Base-by-base conservation (phyloP, 2,329 filamentous ascomycete species). In the Sphaerulina vaccinii region DNA sequence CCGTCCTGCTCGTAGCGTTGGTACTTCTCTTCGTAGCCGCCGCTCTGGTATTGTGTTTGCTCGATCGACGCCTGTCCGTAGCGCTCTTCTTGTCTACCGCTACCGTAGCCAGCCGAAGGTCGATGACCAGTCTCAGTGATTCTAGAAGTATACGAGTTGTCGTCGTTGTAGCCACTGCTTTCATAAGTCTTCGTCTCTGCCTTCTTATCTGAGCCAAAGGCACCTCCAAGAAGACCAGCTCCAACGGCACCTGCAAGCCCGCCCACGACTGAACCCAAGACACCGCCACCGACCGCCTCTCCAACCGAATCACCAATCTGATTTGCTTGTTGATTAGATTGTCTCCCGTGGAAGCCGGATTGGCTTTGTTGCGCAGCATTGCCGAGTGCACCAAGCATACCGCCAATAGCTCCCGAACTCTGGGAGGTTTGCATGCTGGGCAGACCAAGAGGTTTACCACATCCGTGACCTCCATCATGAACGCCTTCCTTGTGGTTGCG, bases 401-500 rank as follows among this genome's bases (percentile, higher is more conserved):
- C 71, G 5, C 71, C 69, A 32, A 73, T 63, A 15, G 70, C 79
- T 38, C 81, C 77, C 9, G 79, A 67, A 47, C 62, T 66, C 33
- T 59, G 36, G 6, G 61, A 62, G 21, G 66, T 70, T 13, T 62
- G 58, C 59, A 81, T 79, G 71, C 87, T 90, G 57, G 84, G 83
- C 81, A 95, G 87, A 58, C 84, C 81, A 9, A 96, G 76, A 13
- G 83, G 83, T 70, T 90, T 90, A 54, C 88, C 84, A 65, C 90
- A 95, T 45, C 90, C 90, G 67, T 96, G 89, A 5, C 91, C 91
- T 46, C 81, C 85, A 70, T 96, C 90, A 13, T 90, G 73, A 9
- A 92, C 86, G 22, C 88, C 89, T 62, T 89, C 84, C 70, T 89
- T 92, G 73, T 96, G 91, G 71, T 96, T 96, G 55, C 85, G 78